phyloP scores from a whole-genome alignment of 345 rosid species.

The Cardamine occulta region DNA sequence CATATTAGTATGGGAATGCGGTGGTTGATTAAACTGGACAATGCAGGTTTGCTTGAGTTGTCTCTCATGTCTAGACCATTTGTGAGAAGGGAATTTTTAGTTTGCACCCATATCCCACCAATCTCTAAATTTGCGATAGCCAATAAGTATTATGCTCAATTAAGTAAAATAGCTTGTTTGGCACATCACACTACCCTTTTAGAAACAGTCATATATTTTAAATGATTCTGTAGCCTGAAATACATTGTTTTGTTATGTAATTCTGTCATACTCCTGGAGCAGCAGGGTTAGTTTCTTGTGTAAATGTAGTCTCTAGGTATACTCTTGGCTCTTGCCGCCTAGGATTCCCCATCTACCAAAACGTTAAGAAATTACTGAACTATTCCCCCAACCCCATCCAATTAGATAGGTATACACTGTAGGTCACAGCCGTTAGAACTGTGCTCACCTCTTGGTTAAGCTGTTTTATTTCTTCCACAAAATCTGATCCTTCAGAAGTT shows the following conservation, averaged over 20 bases:
- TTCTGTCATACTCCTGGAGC: conserved; percentile 53
- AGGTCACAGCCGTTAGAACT: conserved; percentile 11
- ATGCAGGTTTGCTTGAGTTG: conserved; percentile 58
- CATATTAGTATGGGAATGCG: conserved; percentile 36
- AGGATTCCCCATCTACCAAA: conserved; percentile 56
- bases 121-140: conserved; percentile 50
- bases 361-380: conserved; percentile 31
- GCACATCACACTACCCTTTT: conserved; percentile 27
- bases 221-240: neutral
- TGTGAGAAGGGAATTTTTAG: conserved; percentile 45
- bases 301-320: conserved; percentile 50
- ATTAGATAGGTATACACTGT: conserved; percentile 7
- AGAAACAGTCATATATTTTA: neutral
- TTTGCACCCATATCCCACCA: conserved; percentile 50
- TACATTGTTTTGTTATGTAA: conserved; percentile 46
- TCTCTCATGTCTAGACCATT: conserved; percentile 55
- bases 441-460: conserved; percentile 55
- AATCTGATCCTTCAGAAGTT: conserved; percentile 57
- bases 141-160: conserved; percentile 28
- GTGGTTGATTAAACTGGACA: conserved; percentile 74
- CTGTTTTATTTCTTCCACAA: conserved; percentile 67
- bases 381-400: conserved; percentile 6
- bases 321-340: conserved; percentile 71
- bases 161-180: conserved; percentile 8
- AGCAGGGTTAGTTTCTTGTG: conserved; percentile 70